Evolutionary conservation across 768 basidiomycete species (phyloP), one percentile per base, ranked within the genome.

Genomic region (Lentinula sp.): DNA sequence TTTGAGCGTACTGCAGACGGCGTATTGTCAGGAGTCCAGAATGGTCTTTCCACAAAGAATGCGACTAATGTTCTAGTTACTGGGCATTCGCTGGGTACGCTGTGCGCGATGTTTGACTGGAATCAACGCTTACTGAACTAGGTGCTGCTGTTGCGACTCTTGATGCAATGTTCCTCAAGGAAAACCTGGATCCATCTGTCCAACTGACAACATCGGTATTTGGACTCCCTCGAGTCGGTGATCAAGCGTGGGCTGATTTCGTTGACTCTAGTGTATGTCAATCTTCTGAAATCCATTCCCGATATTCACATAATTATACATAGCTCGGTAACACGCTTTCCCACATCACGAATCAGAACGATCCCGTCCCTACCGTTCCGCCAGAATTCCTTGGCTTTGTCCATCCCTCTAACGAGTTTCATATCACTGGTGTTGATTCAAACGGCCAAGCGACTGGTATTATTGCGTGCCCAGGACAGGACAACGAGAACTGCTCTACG

Each of bases 121-220:
- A 59, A 43, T n/a, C 48, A 37, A 32, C n/a, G 28, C 18, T 10
- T n/a, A 32, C 39, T 48, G 37, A 39, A 46, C 39, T 32, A 69
- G 75, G 79, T 37, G 80, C 76, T 9, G 80, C 80, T 2, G 70
- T 82, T 43, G 77, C 79, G n/a, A 70, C 73, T 36, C 72, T 82
- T 61, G 79, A 80, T 63, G 76, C 75, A 12, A 67, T 76, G 46
- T 70, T 78, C 68, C 71, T 82, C 53, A 71, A 69, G 37, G 67
- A 70, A 62, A 62, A 70, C n/a, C 73, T 81, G 41, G 70, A 71
- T 49, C 56, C 73, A 10, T 71, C 71, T 36, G 64, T 76, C 18
- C 16, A 63, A 4, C 64, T 81, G 60, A 71, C 63, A 3, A 72
- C 76, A 1, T 71, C 72, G 13, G 70, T 73, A 35, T 79, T 76